phyloP scores from a whole-genome alignment of 2,329 filamentous ascomycete genomes.

The Xylaria arbuscula region DNA sequence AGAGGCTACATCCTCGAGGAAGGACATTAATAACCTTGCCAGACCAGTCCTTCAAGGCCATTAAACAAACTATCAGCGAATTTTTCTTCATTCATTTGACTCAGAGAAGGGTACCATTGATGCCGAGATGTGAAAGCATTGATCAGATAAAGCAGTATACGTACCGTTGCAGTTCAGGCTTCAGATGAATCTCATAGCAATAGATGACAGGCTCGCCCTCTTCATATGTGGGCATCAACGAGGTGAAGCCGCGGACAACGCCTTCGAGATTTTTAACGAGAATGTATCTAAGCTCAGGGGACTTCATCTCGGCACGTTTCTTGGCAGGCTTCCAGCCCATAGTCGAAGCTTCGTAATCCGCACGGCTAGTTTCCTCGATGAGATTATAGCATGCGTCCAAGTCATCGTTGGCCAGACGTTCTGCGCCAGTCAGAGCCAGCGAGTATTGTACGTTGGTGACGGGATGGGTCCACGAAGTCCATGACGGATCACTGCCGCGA shows the following conservation, averaged over 20 bases:
- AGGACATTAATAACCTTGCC: conserved; percentile 67
- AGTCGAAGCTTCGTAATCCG: conserved; percentile 71
- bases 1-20: conserved; percentile 64
- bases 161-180: conserved; percentile 65
- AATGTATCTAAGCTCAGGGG: conserved; percentile 74
- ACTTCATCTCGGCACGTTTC: conserved; percentile 76
- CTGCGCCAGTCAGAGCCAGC: conserved; percentile 57
- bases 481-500: conserved; percentile 37
- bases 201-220: conserved; percentile 75
- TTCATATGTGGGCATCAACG: conserved; percentile 79
- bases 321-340: conserved; percentile 70
- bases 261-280: conserved; percentile 60
- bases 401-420: conserved; percentile 56
- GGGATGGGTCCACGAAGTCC: conserved; percentile 64
- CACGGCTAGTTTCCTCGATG: conserved; percentile 71
- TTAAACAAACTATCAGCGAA: neutral
- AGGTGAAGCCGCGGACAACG: conserved; percentile 66
- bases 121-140: no score
- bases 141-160: conserved; percentile 35
- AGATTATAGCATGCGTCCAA: conserved; percentile 65
- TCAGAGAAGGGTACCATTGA: neutral
- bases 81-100: no score
- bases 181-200: conserved; percentile 82
- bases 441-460: conserved; percentile 54
- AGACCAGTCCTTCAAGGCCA: conserved; percentile 66